Percentiles rank a stretch among this genome's conserved stretches.
Conservation (phyloP, 169 alveolate genomes). For the Plasmodium ovale region DNA sequence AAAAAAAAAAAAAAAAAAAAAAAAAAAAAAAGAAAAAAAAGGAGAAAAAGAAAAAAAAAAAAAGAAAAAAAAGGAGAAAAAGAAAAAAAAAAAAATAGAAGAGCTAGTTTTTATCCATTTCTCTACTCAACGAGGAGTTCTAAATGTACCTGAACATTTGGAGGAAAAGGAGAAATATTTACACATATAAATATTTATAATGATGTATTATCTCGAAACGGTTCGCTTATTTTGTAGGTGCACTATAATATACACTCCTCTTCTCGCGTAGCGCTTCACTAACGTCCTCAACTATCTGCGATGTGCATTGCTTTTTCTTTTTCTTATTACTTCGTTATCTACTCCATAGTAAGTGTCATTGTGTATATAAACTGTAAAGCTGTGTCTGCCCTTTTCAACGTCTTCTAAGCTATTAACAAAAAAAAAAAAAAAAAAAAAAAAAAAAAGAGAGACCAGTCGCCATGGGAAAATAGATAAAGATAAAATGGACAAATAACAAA, state of each 20-base stretch:
- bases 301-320: neutral
- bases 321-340: conserved; percentile 39
- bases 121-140: conserved; percentile 35
- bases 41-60: neutral
- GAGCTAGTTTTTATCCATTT: neutral
- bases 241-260: too few species aligned
- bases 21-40: neutral
- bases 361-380: conserved; percentile 34
- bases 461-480: too few species aligned
- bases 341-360: conserved; percentile 60
- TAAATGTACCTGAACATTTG: conserved; percentile 34
- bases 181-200: too few species aligned
- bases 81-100: neutral
- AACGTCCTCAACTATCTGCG: too few species aligned
- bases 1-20: too few species aligned
- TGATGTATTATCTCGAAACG: too few species aligned
- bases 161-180: neutral
- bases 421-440: conserved; percentile 19
- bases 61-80: too few species aligned
- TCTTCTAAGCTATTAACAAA: conserved; percentile 35
- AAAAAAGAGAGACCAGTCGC: too few species aligned
- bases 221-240: too few species aligned
- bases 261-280: too few species aligned
- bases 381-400: conserved; percentile 31
- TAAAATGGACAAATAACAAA: too few species aligned